phyloP scores from a whole-genome alignment of 768 basidiomycete species.

The Tylopilus sp. region DNA sequence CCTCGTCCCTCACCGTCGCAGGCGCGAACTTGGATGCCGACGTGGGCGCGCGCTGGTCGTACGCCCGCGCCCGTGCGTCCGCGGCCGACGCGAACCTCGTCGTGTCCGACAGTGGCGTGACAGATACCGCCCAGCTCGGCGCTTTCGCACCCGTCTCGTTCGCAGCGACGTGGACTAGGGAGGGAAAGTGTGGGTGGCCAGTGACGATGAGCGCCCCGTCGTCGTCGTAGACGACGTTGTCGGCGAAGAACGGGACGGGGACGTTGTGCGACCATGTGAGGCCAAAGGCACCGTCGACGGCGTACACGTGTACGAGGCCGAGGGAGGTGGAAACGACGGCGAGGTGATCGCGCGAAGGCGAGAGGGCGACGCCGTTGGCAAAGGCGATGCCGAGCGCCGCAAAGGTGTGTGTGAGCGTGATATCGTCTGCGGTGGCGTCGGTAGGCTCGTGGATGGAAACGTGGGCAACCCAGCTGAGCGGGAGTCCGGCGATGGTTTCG shows the following conservation, averaged over 20 bases:
- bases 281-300: constrained; percentile 33
- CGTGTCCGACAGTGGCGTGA: constrained; percentile 28
- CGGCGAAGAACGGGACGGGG: constrained; percentile 54
- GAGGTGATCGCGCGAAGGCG: constrained; percentile 44
- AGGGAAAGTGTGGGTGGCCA: constrained; percentile 64
- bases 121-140: constrained; percentile 58
- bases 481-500: constrained; percentile 56
- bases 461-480: constrained; percentile 58
- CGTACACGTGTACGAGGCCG: constrained; percentile 48
- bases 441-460: constrained; percentile 39
- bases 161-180: constrained; percentile 43
- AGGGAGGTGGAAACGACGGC: constrained; percentile 57
- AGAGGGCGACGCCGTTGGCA: constrained; percentile 66
- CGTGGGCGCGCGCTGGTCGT: constrained; percentile 46
- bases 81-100: background rate
- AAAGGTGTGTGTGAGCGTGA: constrained; percentile 34
- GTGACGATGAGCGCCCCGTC: constrained; percentile 50
- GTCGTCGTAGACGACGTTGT: constrained; percentile 58
- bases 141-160: constrained; percentile 39
- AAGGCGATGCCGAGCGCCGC: constrained; percentile 54
- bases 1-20: constrained; percentile 33
- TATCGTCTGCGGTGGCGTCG: constrained; percentile 22
- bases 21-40: constrained; percentile 43
- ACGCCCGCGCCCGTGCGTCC: constrained; percentile 6
- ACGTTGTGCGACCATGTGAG: constrained; percentile 41